phyloP scores from a whole-genome alignment of 2,329 filamentous ascomycete genomes.

The Epichloe typhina region DNA sequence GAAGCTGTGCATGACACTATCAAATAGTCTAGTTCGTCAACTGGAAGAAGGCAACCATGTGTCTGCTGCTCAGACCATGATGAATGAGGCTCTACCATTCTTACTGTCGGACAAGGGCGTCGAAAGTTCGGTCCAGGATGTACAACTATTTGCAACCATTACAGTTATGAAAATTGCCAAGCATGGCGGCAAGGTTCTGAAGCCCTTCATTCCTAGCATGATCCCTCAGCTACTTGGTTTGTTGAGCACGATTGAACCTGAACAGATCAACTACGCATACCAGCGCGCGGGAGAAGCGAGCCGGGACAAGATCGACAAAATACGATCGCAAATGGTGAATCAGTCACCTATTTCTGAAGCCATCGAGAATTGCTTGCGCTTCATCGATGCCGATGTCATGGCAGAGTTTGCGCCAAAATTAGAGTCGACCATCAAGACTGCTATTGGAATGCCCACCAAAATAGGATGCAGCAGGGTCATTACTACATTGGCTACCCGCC shows the following conservation, averaged over 20 bases:
- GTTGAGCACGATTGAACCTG: slow-evolving; percentile 77
- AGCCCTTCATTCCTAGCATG: slow-evolving; percentile 69
- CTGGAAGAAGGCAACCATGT: slow-evolving; percentile 65
- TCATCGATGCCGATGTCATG: slow-evolving; percentile 70
- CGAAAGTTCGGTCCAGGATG: slow-evolving; percentile 78
- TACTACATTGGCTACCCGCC: slow-evolving; percentile 70
- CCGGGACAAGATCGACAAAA: slow-evolving; percentile 79
- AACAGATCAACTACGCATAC: slow-evolving; percentile 85
- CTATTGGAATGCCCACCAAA: slow-evolving; percentile 86
- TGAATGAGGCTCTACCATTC: slow-evolving; percentile 80
- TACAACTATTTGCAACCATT: slow-evolving; percentile 68
- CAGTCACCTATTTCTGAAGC: slow-evolving; percentile 85
- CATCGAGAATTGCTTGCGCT: slow-evolving; percentile 77
- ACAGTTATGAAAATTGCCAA: slow-evolving; percentile 85
- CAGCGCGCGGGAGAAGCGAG: slow-evolving; percentile 79
- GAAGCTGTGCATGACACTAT: slow-evolving; percentile 70
- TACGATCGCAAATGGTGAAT: slow-evolving; percentile 68
- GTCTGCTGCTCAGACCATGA: slow-evolving; percentile 62
- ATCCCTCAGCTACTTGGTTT: slow-evolving; percentile 69
- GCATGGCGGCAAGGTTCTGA: slow-evolving; percentile 65
- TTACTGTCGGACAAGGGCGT: slow-evolving; percentile 78
- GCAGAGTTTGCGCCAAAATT: slow-evolving; percentile 56
- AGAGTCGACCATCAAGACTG: slow-evolving; percentile 67
- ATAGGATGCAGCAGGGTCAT: slow-evolving; percentile 80
- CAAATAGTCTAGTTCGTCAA: slow-evolving; percentile 72